phyloP scores from a whole-genome alignment of 176 grass and related monocot species.

The Areca catechu region DNA sequence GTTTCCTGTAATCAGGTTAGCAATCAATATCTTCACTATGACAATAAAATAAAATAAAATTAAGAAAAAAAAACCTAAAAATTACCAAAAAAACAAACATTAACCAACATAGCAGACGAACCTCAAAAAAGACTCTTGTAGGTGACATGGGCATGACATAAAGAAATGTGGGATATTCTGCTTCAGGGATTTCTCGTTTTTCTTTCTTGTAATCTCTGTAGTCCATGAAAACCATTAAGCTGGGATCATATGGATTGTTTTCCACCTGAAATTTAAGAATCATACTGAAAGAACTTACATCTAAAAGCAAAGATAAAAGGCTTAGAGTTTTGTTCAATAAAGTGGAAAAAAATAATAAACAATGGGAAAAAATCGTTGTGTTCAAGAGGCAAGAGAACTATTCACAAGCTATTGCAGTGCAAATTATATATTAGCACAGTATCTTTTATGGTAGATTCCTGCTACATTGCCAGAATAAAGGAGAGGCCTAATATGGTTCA shows the following conservation, averaged over 20 bases:
- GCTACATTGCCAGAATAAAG: too few species aligned
- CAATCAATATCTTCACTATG: slow-evolving; percentile 10
- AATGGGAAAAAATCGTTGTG: too few species aligned
- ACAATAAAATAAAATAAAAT: too few species aligned
- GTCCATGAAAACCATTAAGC: slow-evolving; percentile 99
- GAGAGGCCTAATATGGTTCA: too few species aligned
- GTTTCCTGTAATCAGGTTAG: slow-evolving; percentile 57
- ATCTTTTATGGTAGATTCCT: too few species aligned
- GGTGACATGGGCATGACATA: slow-evolving; percentile 98
- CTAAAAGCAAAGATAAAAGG: slow-evolving; percentile 1
- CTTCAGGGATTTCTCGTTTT: slow-evolving; percentile 38
- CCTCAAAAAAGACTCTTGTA: slow-evolving; percentile 89
- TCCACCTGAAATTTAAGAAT: slow-evolving; percentile 80
- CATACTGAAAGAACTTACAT: slow-evolving; percentile 25
- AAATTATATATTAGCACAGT: too few species aligned
- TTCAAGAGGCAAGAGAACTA: too few species aligned
- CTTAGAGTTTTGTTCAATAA: too few species aligned
- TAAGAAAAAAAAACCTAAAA: not conserved
- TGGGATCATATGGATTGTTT: slow-evolving; percentile 87
- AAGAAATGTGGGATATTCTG: slow-evolving; percentile 82
- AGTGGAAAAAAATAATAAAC: too few species aligned
- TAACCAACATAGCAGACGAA: slow-evolving; percentile 12
- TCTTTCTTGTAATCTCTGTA: slow-evolving; percentile 84
- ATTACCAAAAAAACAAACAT: slow-evolving; percentile 14
- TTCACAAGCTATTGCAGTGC: too few species aligned